Evolutionary conservation across 2,329 filamentous ascomycete species (phyloP).

Genomic region (Pyricularia pennisetigena): DNA sequence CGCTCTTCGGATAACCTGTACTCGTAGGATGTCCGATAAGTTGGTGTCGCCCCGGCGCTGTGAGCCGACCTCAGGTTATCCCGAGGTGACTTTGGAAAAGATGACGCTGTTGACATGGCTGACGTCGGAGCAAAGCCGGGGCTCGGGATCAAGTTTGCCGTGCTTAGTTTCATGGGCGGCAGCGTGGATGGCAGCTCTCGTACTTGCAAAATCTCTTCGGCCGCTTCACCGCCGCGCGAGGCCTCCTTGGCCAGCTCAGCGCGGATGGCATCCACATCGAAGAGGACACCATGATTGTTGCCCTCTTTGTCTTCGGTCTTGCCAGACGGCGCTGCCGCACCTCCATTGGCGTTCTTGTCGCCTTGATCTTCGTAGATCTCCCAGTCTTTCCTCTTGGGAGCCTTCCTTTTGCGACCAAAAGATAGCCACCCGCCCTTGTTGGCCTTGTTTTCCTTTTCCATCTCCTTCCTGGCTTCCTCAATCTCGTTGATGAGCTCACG

Average conservation of each 20-base stretch:
- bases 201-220: conserved; percentile 43
- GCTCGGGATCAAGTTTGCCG: conserved; percentile 19
- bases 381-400: conserved; percentile 72
- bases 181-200: conserved; percentile 80
- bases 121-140: conserved; percentile 20
- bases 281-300: conserved; percentile 60
- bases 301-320: conserved; percentile 38
- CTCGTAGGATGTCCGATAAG: conserved; percentile 11
- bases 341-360: conserved; percentile 1
- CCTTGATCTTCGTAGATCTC: conserved; percentile 76
- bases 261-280: conserved; percentile 91
- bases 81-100: conserved; percentile 19
- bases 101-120: conserved; percentile 12
- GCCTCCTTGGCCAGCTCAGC: conserved; percentile 71
- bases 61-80: conserved; percentile 32
- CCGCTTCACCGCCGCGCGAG: conserved; percentile 16
- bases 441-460: conserved; percentile 70
- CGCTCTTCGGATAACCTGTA: conserved; percentile 13
- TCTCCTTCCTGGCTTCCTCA: conserved; percentile 80
- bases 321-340: conserved; percentile 14
- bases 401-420: conserved; percentile 74
- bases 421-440: conserved; percentile 51
- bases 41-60: conserved; percentile 30
- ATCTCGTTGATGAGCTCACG: conserved; percentile 94
- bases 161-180: conserved; percentile 76